A percentile compares a stretch with the other conserved stretches of the same genome.
Conservation (phyloP, 176 grass and related monocot genomes). For the Oryza brachyantha region DNA sequence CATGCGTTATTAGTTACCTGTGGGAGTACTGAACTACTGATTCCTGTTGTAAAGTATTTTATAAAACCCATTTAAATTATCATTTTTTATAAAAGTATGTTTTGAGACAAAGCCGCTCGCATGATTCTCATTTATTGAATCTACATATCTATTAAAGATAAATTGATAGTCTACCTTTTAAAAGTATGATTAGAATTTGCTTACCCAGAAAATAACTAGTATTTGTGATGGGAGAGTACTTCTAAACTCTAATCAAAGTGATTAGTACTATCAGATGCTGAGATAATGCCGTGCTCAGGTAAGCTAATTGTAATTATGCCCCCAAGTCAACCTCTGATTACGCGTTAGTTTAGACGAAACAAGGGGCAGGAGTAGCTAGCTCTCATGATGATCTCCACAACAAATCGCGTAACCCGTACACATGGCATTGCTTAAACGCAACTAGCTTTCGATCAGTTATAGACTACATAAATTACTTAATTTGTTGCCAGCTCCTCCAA, state of each 20-base stretch:
- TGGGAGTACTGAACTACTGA: not conserved
- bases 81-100: not conserved
- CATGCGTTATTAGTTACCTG: not conserved
- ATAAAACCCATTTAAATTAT: not conserved
- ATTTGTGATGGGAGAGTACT: too few species aligned
- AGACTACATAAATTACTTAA: not conserved
- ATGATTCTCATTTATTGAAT: not conserved
- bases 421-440: not conserved
- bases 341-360: not conserved
- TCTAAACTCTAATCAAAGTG: too few species aligned
- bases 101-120: not conserved
- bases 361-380: not conserved
- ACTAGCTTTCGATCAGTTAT: not conserved
- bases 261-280: not conserved
- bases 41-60: not conserved
- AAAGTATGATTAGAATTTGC: not conserved
- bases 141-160: not conserved
- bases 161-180: not conserved
- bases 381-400: not conserved
- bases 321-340: slow-evolving; percentile 30
- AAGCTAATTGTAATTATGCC: not conserved
- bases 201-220: not conserved
- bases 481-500: not conserved
- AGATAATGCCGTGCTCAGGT: not conserved
- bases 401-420: not conserved